Evolutionary conservation across 768 basidiomycete genomes (phyloP).

Genomic region (Kwoniella shandongensis): DNA sequence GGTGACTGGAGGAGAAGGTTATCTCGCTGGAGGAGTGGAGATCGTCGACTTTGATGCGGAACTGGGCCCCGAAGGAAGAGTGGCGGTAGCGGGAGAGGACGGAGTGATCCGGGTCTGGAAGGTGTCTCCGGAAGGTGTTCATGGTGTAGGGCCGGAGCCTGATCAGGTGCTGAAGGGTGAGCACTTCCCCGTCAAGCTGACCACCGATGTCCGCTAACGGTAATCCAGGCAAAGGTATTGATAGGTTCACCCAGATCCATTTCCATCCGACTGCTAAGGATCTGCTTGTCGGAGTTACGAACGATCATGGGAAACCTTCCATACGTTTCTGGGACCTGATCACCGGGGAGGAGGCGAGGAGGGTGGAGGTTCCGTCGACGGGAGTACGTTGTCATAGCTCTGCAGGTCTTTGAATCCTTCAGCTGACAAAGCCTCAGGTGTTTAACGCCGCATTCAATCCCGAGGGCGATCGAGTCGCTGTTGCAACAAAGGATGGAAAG

Average conservation of each 20-base stretch:
- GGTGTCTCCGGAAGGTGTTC: conserved; percentile 30
- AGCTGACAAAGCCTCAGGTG: conserved; percentile 21
- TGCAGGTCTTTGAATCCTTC: background rate
- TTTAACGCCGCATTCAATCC: conserved; percentile 49
- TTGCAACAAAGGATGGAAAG: conserved; percentile 52
- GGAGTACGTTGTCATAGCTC: conserved; percentile 32
- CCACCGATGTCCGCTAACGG: background rate
- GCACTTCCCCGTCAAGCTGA: background rate
- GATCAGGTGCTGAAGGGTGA: conserved; percentile 44
- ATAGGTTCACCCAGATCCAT: conserved; percentile 48
- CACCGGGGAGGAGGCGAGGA: conserved; percentile 19
- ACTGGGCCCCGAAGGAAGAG: conserved; percentile 22
- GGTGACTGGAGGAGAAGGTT: conserved; percentile 37
- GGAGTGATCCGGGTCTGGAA: conserved; percentile 50
- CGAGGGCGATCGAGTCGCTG: conserved; percentile 44
- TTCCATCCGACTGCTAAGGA: conserved; percentile 52
- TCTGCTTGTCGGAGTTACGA: conserved; percentile 47
- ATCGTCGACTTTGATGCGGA: conserved; percentile 52
- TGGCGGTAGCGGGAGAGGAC: conserved; percentile 52
- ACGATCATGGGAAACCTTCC: conserved; percentile 47
- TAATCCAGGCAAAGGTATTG: conserved; percentile 38
- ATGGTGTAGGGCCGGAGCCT: conserved; percentile 36
- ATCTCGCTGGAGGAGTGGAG: conserved; percentile 45
- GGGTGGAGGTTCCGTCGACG: conserved; percentile 26
- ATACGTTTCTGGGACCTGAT: conserved; percentile 48